These are phyloP conservation scores for Paxillus ammoniavirescens DNA, from an alignment of 768 basidiomycete genomes.

Conservation along the genomic window DNA sequence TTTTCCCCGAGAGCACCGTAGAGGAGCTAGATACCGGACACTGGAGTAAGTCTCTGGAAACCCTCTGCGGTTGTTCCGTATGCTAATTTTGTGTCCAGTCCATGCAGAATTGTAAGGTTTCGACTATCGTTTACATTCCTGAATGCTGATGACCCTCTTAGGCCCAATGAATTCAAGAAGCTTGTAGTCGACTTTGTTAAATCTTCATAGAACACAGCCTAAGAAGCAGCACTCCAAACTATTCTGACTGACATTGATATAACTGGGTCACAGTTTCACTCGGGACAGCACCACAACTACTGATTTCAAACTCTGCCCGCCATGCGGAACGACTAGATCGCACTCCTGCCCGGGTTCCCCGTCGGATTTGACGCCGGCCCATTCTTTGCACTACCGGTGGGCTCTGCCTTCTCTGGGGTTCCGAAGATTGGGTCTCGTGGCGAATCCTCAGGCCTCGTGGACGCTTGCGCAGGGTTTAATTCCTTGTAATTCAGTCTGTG, in stretches of 20 bases:
- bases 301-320: neutral
- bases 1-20: conserved; percentile 71
- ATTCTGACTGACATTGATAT: neutral
- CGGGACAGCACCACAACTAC: neutral
- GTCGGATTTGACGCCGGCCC: neutral
- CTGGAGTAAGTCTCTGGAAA: conserved; percentile 62
- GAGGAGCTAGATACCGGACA: conserved; percentile 74
- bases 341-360: neutral
- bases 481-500: conserved; percentile 27
- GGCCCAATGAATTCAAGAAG: conserved; percentile 58
- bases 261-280: neutral
- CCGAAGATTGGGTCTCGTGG: conserved; percentile 19
- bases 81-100: conserved; percentile 42
- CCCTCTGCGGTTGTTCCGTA: neutral
- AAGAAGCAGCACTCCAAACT: neutral
- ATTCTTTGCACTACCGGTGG: neutral
- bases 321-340: neutral
- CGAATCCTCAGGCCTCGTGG: conserved; percentile 27
- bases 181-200: conserved; percentile 29
- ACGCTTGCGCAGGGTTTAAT: conserved; percentile 30
- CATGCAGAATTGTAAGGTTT: conserved; percentile 68
- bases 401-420: conserved; percentile 7
- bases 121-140: neutral
- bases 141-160: conserved; percentile 14
- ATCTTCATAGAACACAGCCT: conserved; percentile 10